Evolutionary conservation across 768 basidiomycete species (phyloP).

Genomic region (Ephemerocybe angulata): DNA sequence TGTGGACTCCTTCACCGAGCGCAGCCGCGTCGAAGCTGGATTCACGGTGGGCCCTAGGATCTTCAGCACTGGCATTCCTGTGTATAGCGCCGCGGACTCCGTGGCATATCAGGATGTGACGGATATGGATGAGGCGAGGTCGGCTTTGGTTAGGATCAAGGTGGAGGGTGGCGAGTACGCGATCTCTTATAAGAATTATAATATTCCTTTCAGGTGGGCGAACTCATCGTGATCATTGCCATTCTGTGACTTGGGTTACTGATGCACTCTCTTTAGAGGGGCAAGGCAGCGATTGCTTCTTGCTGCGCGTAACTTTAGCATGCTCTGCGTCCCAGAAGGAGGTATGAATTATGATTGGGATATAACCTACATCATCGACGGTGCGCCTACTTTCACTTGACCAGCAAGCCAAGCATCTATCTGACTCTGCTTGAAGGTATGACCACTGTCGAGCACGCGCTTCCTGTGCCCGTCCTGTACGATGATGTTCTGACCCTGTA

Average conservation of each 20-base stretch:
- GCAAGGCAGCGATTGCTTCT: slow-evolving; percentile 63
- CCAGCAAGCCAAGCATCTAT: background rate
- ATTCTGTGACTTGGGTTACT: background rate
- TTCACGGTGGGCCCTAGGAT: slow-evolving; percentile 68
- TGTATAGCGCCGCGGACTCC: slow-evolving; percentile 51
- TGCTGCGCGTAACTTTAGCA: slow-evolving; percentile 56
- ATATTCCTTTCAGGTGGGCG: slow-evolving; percentile 58
- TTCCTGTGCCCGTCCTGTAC: slow-evolving; percentile 62
- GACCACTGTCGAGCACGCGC: slow-evolving; percentile 71
- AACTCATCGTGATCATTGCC: background rate
- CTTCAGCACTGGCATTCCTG: slow-evolving; percentile 63
- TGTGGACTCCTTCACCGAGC: slow-evolving; percentile 60
- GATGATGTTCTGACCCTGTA: slow-evolving; percentile 65
- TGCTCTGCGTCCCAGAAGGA: slow-evolving; percentile 74
- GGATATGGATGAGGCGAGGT: slow-evolving; percentile 56
- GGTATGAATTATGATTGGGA: slow-evolving; percentile 84
- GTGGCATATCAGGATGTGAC: slow-evolving; percentile 60
- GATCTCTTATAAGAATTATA: slow-evolving; percentile 79
- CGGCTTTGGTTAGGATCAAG: slow-evolving; percentile 65
- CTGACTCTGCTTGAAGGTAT: slow-evolving; percentile 44
- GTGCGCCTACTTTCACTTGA: slow-evolving; percentile 28
- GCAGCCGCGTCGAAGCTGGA: slow-evolving; percentile 65
- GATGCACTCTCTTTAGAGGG: slow-evolving; percentile 36
- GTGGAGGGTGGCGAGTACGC: slow-evolving; percentile 66
- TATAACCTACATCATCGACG: slow-evolving; percentile 73